A percentile compares a stretch with the other conserved stretches of the same genome.
These are phyloP conservation scores for Arthroderma sp. DNA, from an alignment of 2,329 filamentous ascomycete species.

Conservation along the genomic window DNA sequence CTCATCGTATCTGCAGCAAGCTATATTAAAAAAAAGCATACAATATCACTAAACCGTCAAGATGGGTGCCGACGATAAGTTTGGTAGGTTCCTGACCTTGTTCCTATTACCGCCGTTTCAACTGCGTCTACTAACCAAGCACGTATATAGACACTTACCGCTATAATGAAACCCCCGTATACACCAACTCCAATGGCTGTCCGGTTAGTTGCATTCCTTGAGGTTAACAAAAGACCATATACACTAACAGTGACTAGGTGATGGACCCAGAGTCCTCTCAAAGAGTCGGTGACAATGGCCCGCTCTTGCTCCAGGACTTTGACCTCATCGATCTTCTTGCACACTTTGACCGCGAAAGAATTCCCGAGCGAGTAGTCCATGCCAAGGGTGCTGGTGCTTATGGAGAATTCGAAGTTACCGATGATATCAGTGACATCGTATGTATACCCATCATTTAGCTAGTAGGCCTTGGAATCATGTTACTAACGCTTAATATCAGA, in stretches of 20 bases:
- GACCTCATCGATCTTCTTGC: slow-evolving; percentile 50
- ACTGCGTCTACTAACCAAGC: slow-evolving; percentile 2
- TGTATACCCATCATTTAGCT: slow-evolving; percentile 4
- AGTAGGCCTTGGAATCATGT: background rate
- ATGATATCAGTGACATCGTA: slow-evolving; percentile 38
- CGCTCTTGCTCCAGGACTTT: slow-evolving; percentile 51
- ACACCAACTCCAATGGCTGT: slow-evolving; percentile 48
- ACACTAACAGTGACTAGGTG: slow-evolving; percentile 19
- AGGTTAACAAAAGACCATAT: background rate
- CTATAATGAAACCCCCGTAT: slow-evolving; percentile 46
- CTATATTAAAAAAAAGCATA: background rate
- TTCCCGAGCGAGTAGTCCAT: slow-evolving; percentile 9
- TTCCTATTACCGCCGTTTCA: background rate
- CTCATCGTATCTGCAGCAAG: background rate
- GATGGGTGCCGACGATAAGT: slow-evolving; percentile 26
- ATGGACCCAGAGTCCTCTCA: slow-evolving; percentile 40
- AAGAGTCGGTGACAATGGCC: slow-evolving; percentile 43
- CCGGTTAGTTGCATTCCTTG: slow-evolving; percentile 23
- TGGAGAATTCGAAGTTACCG: slow-evolving; percentile 30
- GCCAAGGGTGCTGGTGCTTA: slow-evolving; percentile 2
- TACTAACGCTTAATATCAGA: slow-evolving; percentile 14
- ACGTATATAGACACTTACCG: slow-evolving; percentile 27
- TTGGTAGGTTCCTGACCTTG: slow-evolving; percentile 2
- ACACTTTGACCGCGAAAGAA: slow-evolving; percentile 28
- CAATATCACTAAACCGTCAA: slow-evolving; percentile 8